Evolutionary conservation across 352 stramenopile genomes (phyloP).

Genomic region (Phytophthora parvispora): DNA sequence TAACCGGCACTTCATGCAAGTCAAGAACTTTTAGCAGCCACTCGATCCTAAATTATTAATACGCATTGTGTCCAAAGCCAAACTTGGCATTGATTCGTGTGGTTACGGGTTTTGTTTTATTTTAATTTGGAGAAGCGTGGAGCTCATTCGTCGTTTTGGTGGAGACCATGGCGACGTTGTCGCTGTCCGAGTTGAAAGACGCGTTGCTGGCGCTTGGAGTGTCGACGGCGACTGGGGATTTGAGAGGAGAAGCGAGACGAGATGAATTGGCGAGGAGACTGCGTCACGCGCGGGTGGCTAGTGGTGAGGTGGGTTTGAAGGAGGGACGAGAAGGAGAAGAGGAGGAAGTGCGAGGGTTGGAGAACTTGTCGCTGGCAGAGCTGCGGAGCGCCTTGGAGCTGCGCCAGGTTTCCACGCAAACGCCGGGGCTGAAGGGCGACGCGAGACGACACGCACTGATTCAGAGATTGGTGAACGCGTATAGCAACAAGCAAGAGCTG

Average conservation of each 20-base stretch:
- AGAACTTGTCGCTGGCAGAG: slow-evolving; percentile 34
- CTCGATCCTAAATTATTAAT: slow-evolving; percentile 10
- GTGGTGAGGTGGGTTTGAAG: background rate
- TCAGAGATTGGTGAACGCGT: slow-evolving; percentile 47
- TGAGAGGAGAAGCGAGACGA: slow-evolving; percentile 45
- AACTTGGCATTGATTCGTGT: slow-evolving; percentile 1
- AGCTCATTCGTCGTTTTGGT: background rate
- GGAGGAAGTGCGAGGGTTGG: background rate
- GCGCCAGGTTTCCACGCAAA: slow-evolving; percentile 44
- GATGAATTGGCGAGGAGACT: slow-evolving; percentile 43
- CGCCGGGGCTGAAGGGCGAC: slow-evolving; percentile 55
- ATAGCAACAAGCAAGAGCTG: background rate
- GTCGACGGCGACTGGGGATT: slow-evolving; percentile 42
- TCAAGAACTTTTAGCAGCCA: too few species aligned
- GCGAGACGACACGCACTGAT: slow-evolving; percentile 50
- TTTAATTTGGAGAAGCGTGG: background rate
- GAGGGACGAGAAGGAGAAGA: background rate
- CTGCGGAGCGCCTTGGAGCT: slow-evolving; percentile 49
- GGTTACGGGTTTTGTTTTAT: slow-evolving; percentile 1
- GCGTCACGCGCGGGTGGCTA: slow-evolving; percentile 1
- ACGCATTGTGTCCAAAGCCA: background rate
- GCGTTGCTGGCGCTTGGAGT: slow-evolving; percentile 39
- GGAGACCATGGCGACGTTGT: slow-evolving; percentile 14
- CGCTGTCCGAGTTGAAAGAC: slow-evolving; percentile 45
- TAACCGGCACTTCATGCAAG: background rate